Base-by-base conservation (phyloP, 148 eudicot species). In the Diospyros lotus region DNA sequence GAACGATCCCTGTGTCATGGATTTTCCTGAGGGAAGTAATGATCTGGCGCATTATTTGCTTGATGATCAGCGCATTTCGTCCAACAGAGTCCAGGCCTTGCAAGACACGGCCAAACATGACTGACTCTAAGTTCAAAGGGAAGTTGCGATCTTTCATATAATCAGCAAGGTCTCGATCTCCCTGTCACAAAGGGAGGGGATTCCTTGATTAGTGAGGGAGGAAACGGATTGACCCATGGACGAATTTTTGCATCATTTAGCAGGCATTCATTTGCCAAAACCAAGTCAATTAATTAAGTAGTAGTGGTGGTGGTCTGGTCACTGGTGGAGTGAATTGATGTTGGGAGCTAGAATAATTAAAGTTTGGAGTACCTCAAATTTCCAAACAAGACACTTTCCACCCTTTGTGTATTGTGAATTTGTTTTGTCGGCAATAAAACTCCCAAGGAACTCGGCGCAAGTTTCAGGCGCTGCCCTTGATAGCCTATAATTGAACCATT, bases 381-480 rank as follows among this genome's bases (percentile, higher is more conserved):
- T 94, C 98, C 98, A 94, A 64, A 94, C 98, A 40, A 94, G 98
- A 83, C 98, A 94, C 73, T 94, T 94, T 75, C 85, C 98, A 51
- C 98, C 97, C 82, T 92, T 94, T 2, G 77, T 86, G 64, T 70
- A 86, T 62, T 75, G 88, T 66, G 93, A 80, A 75, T 90, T 92
- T 17, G 93, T 94, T 81, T 81, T 89, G 64, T 94, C 97, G 56
- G 97, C 85, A 39, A 86, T 72, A 80, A 94, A 94, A 85, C 93
- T 94, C 64, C 98, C 98, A 64, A 94, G 98, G 82, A 92, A 94
- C 69, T 89, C 88, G 58, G 98, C 98, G 84, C 98, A 94, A 8
- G 98, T 92, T n/a, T 94, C 98, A 17, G 97, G 98, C 73, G 98
- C 98, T 72, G 98, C 98, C 84, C 98, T 86, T 17, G 98, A 82